phyloP scores from a whole-genome alignment of 2,329 filamentous ascomycete species.

The Trichoderma arundinaceum region DNA sequence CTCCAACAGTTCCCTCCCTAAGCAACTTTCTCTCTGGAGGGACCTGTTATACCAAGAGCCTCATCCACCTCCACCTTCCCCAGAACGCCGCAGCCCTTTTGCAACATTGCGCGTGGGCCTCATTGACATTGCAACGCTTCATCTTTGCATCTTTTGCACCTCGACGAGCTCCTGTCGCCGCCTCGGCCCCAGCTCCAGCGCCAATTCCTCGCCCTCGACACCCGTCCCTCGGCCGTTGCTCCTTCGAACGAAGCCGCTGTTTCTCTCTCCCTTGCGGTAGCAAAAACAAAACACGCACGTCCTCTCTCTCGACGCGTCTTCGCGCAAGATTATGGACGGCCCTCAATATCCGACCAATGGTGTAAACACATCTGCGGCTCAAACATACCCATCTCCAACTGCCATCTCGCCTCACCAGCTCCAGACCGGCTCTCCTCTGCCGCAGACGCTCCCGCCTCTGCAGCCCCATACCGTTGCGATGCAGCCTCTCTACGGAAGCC shows the following conservation, averaged over 20 bases:
- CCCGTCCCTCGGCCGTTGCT: background rate
- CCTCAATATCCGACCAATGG: constrained; percentile 60
- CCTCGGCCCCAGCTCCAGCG: background rate
- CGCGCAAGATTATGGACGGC: constrained; percentile 59
- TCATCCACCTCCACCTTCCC: constrained; percentile 42
- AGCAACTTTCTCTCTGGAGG: constrained; percentile 41
- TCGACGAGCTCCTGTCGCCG: constrained; percentile 10
- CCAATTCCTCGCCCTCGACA: constrained; percentile 29
- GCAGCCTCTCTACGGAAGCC: constrained; percentile 59
- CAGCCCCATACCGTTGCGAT: constrained; percentile 53
- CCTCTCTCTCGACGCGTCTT: constrained; percentile 41
- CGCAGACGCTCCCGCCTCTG: constrained; percentile 62
- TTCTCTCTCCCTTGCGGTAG: constrained; percentile 11
- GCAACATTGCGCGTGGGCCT: constrained; percentile 40
- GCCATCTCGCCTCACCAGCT: constrained; percentile 59
- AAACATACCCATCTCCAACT: constrained; percentile 58
- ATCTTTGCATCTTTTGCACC: constrained; percentile 30
- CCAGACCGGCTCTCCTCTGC: constrained; percentile 54
- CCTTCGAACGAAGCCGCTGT: background rate
- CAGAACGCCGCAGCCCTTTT: constrained; percentile 41
- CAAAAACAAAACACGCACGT: constrained; percentile 11
- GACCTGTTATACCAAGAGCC: constrained; percentile 46
- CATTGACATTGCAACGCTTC: constrained; percentile 9
- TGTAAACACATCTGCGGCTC: constrained; percentile 59
- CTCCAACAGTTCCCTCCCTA: constrained; percentile 52